These are phyloP conservation scores for Pseudopyricularia javanii DNA, from an alignment of 2,329 filamentous ascomycete species.

Conservation along the genomic window DNA sequence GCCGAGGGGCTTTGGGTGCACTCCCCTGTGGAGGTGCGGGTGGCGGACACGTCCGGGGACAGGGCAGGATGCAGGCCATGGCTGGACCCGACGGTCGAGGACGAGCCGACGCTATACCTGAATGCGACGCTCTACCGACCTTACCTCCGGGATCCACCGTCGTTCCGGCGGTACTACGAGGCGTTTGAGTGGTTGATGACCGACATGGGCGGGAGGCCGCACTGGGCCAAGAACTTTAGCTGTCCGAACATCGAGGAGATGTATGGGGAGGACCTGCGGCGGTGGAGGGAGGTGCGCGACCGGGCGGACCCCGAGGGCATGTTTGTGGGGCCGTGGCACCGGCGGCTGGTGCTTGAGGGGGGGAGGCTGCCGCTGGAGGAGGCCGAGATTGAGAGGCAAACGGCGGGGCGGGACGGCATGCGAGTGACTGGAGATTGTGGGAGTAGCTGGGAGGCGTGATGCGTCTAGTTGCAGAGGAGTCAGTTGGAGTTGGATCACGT, in stretches of 20 bases:
- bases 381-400: constrained; percentile 9
- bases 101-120: constrained; percentile 61
- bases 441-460: too few species aligned
- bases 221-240: constrained; percentile 76
- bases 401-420: constrained; percentile 9
- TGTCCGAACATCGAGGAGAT: constrained; percentile 42
- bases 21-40: constrained; percentile 66
- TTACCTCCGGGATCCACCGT: constrained; percentile 58
- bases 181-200: constrained; percentile 77
- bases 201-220: constrained; percentile 59
- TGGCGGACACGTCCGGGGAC: constrained; percentile 44
- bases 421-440: constrained; percentile 4
- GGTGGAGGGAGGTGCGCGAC: constrained; percentile 51
- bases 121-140: constrained; percentile 72
- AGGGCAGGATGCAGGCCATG: constrained; percentile 12
- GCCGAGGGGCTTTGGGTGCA: constrained; percentile 61
- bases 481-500: too few species aligned
- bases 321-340: constrained; percentile 84
- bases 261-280: constrained; percentile 48
- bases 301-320: constrained; percentile 62
- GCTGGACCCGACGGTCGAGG: constrained; percentile 49
- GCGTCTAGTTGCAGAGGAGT: too few species aligned
- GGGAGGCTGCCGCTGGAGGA: constrained; percentile 15
- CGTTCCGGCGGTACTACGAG: constrained; percentile 58
- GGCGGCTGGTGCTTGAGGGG: constrained; percentile 46